These are phyloP conservation scores for Trichoderma breve DNA, from an alignment of 2,329 filamentous ascomycete species.

Conservation along the genomic window DNA sequence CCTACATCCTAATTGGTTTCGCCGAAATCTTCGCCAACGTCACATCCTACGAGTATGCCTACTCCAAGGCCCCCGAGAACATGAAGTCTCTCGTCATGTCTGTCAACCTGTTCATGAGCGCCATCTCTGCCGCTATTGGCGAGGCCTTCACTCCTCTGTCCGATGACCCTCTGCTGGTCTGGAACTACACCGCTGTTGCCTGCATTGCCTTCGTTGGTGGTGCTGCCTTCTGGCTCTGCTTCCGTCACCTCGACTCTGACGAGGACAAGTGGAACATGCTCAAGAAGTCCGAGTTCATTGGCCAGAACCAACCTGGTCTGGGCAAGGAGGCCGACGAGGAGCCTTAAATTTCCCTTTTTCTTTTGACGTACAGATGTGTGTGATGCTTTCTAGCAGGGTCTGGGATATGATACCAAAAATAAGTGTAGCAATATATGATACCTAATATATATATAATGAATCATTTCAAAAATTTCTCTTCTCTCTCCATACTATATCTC, in stretches of 20 bases:
- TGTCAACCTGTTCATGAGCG: conserved; percentile 68
- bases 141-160: conserved; percentile 64
- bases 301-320: conserved; percentile 37
- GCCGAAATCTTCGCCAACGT: conserved; percentile 56
- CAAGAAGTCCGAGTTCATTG: conserved; percentile 44
- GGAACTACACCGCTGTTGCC: conserved; percentile 68
- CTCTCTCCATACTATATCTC: not conserved
- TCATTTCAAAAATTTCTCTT: not conserved
- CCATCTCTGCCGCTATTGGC: conserved; percentile 67
- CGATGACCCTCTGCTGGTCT: conserved; percentile 63
- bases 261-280: conserved; percentile 70
- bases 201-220: conserved; percentile 62
- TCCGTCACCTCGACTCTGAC: conserved; percentile 60
- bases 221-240: conserved; percentile 65
- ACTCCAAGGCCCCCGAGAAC: conserved; percentile 73
- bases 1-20: conserved; percentile 51
- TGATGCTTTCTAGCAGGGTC: not conserved
- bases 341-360: not conserved
- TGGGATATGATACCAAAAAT: conserved; percentile 20
- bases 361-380: not conserved
- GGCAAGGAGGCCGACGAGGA: conserved; percentile 26
- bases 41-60: conserved; percentile 70
- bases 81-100: conserved; percentile 76
- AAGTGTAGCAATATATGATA: conserved; percentile 17
- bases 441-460: conserved; percentile 11